phyloP scores from a whole-genome alignment of 2,329 filamentous ascomycete species.

The Aspergillus pseudotamarii region DNA sequence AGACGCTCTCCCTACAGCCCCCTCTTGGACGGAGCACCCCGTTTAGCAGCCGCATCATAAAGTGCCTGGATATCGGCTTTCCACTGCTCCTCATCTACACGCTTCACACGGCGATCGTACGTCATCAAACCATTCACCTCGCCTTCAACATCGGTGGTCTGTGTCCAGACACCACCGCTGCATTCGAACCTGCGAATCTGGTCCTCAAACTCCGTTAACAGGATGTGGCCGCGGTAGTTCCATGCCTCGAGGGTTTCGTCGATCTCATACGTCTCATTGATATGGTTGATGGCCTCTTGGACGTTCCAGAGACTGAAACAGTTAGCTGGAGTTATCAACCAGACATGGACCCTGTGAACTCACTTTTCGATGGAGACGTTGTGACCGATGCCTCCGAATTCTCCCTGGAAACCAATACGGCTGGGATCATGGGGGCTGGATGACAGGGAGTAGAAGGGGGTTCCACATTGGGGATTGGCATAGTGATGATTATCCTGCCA shows the following conservation, averaged over 20 bases:
- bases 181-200: slow-evolving; percentile 61
- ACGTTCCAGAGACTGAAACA: slow-evolving; percentile 65
- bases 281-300: slow-evolving; percentile 58
- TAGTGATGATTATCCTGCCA: slow-evolving; percentile 70
- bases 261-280: slow-evolving; percentile 71
- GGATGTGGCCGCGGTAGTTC: slow-evolving; percentile 65
- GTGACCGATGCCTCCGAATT: slow-evolving; percentile 70
- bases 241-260: slow-evolving; percentile 60
- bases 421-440: slow-evolving; percentile 59
- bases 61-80: slow-evolving; percentile 60
- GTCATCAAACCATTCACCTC: slow-evolving; percentile 73
- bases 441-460: slow-evolving; percentile 65
- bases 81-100: slow-evolving; percentile 63
- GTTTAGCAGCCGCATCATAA: slow-evolving; percentile 56
- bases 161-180: slow-evolving; percentile 71
- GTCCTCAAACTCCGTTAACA: slow-evolving; percentile 51
- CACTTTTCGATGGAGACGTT: slow-evolving; percentile 66
- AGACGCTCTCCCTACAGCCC: not conserved
- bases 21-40: not conserved
- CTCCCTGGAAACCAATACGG: slow-evolving; percentile 70
- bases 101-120: slow-evolving; percentile 63
- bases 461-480: slow-evolving; percentile 70
- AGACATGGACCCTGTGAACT: slow-evolving; percentile 25
- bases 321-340: not conserved
- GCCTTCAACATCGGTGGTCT: slow-evolving; percentile 74